These are phyloP conservation scores for Violaceomyces palustris DNA, from an alignment of 1,284 basidiomycete genomes.

Conservation along the genomic window DNA sequence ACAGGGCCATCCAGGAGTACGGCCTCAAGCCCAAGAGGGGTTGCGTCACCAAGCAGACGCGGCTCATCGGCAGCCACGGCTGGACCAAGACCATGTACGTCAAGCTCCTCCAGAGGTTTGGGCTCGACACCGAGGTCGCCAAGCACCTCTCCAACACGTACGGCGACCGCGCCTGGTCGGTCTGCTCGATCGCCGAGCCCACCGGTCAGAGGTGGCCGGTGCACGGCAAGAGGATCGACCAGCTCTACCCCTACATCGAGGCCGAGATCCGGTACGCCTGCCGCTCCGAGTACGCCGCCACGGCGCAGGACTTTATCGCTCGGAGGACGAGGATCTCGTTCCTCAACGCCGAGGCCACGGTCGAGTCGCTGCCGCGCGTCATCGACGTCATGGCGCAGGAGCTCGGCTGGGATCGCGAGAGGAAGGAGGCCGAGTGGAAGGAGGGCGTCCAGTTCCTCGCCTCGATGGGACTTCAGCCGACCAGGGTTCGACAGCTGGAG, in stretches of 20 bases:
- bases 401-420: conserved; percentile 67
- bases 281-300: conserved; percentile 83
- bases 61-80: conserved; percentile 85
- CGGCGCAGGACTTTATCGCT: conserved; percentile 84
- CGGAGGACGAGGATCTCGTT: conserved; percentile 86
- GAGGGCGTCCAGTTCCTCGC: conserved; percentile 50
- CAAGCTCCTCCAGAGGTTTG: conserved; percentile 77
- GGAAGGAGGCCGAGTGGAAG: conserved; percentile 57
- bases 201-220: conserved; percentile 79
- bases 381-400: conserved; percentile 88
- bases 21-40: conserved; percentile 59
- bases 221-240: conserved; percentile 71
- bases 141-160: conserved; percentile 89
- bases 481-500: conserved; percentile 33
- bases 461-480: conserved; percentile 54
- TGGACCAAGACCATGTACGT: conserved; percentile 98
- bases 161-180: conserved; percentile 93
- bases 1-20: conserved; percentile 78
- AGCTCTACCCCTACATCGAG: conserved; percentile 83
- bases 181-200: conserved; percentile 72
- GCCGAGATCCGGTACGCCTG: conserved; percentile 88
- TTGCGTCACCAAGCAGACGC: conserved; percentile 75
- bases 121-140: conserved; percentile 85
- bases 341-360: conserved; percentile 81
- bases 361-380: conserved; percentile 76